Base-by-base conservation (phyloP, 768 basidiomycete genomes). In the Suillus weaverae region DNA sequence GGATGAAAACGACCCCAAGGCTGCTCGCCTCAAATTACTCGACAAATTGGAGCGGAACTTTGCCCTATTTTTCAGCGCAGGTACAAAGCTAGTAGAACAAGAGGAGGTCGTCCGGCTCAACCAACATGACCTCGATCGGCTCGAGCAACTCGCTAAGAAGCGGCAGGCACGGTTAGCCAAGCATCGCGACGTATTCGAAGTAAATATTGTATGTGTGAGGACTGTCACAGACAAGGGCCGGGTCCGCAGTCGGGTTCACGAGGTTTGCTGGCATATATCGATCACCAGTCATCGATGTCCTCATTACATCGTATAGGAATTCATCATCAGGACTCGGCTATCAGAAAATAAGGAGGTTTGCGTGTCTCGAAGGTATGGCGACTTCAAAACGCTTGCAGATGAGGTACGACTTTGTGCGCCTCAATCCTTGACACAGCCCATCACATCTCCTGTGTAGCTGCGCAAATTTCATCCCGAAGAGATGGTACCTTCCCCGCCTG, bases 311-410 rank as follows among this genome's bases (percentile, higher is more conserved):
- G 5, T 43, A 20, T 70, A 99, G 92, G 97, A 99, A 83, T 99
- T 99, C 74, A 89, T 99, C 69, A 87, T 99, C 36, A 87, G 94
- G 36, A 99, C 96, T 0, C 84, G 89, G 18, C 84, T 95, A 48
- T 85, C 87, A 7, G 82, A 86, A 16, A 83, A 83, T 67, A 83
- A 81, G 3, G 95, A 97, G 68, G 84, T 94, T 2, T 95, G 87
- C 76, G 97, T 99, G 5, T 92, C 94, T 1, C 84, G 97, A 64
- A 84, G 97, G 67, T 95, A 99, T 74, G 97, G 97, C 8, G 97
- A 99, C 75, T 99, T 99, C 76, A 90, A 83, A 73, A 91, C 94
- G 2, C 84, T 99, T 20, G 88, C 89, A 2, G 85, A 88, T 56
- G 94, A 97, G 82, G 95, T 92, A 68, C 26, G 83, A 73, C 26